These are phyloP conservation scores for Carex arenaria DNA, from an alignment of 202 grass and related monocot genomes.

Conservation along the genomic window DNA sequence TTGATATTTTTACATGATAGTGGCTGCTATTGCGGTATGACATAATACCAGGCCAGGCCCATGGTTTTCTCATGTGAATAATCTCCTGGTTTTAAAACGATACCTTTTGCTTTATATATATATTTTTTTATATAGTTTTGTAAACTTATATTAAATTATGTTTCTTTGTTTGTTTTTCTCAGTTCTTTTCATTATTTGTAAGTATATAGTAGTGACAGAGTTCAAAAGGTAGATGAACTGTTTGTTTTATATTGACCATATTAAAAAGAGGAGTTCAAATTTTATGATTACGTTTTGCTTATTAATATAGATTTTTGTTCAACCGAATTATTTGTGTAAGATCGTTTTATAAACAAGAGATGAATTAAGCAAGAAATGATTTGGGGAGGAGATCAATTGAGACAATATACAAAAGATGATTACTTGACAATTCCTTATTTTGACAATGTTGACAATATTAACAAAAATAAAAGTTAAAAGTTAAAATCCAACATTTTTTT, in stretches of 20 bases:
- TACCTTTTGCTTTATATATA: background rate
- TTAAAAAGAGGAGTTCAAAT: background rate
- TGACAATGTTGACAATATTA: no score
- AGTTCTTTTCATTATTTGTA: background rate
- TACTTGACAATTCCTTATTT: no score
- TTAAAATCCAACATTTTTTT: no score
- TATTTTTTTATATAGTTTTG: background rate
- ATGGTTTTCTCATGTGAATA: background rate
- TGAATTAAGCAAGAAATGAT: background rate
- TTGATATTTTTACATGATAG: background rate
- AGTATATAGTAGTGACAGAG: background rate
- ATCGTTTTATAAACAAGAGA: background rate
- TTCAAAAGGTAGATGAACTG: background rate
- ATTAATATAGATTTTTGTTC: background rate
- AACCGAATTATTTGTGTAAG: background rate
- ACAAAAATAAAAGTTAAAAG: no score
- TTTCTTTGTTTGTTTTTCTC: background rate
- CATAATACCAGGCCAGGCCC: background rate
- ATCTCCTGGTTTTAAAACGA: no score
- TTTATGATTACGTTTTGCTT: background rate
- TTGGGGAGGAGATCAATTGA: background rate
- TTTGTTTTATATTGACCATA: background rate
- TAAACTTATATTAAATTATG: background rate
- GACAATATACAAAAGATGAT: background rate
- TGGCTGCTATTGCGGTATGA: slow-evolving; percentile 6